Evolutionary conservation across 2,329 filamentous ascomycete species (phyloP).

Genomic region (Paraconiothyrium sp.): DNA sequence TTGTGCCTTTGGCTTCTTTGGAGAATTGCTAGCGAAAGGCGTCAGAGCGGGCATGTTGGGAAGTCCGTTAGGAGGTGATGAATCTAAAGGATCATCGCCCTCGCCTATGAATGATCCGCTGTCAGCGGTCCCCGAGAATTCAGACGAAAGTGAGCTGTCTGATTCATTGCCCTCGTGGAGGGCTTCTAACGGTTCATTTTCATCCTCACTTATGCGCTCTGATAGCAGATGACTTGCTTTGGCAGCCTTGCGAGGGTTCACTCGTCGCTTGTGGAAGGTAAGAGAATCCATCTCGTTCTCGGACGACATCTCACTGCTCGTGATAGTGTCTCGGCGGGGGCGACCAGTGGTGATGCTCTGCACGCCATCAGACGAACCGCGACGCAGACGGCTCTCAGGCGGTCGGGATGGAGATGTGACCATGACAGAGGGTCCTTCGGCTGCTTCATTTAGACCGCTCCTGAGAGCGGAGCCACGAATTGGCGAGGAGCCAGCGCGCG

Average conservation of each 20-base stretch:
- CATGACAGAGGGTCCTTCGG: conserved; percentile 63
- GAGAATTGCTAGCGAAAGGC: conserved; percentile 62
- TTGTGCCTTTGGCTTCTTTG: conserved; percentile 66
- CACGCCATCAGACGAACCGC: conserved; percentile 76
- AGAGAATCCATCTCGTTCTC: conserved; percentile 80
- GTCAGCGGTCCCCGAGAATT: conserved; percentile 60
- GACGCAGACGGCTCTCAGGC: conserved; percentile 60
- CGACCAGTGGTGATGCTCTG: conserved; percentile 73
- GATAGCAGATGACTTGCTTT: conserved; percentile 62
- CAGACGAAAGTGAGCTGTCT: conserved; percentile 51
- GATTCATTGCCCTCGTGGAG: conserved; percentile 53
- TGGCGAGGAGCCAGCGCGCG: conserved; percentile 87
- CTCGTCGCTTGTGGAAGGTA: conserved; percentile 70
- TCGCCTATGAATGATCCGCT: conserved; percentile 76
- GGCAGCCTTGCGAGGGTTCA: conserved; percentile 68
- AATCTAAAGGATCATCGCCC: conserved; percentile 67
- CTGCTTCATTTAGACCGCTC: conserved; percentile 61
- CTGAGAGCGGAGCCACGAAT: conserved; percentile 62
- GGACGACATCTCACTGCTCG: conserved; percentile 83
- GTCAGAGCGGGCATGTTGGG: conserved; percentile 55
- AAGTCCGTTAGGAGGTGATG: conserved; percentile 58
- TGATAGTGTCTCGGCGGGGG: conserved; percentile 77
- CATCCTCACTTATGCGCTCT: conserved; percentile 63
- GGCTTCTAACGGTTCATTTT: conserved; percentile 46
- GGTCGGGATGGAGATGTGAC: conserved; percentile 65